Percentiles rank a stretch among this genome's conserved stretches.
Conservation (phyloP, 1,139 yeast species). For the Blastobotrys buckinghamii region DNA sequence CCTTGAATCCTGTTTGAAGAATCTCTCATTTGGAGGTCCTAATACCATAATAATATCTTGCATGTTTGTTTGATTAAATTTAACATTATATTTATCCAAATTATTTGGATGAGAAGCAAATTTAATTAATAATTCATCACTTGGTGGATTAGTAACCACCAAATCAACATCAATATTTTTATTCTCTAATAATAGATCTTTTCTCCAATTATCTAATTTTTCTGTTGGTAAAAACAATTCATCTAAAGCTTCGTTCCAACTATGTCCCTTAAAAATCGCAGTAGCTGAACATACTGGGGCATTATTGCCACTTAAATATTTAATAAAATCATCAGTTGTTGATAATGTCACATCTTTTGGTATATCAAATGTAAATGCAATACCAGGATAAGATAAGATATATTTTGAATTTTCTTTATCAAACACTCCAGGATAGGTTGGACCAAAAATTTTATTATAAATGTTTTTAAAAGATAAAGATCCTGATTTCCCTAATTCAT, state of each 20-base stretch:
- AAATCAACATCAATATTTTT: constrained; percentile 15
- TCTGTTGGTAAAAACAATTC: constrained; percentile 4
- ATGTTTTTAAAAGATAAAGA: constrained; percentile 24
- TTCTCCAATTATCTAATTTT: constrained; percentile 6
- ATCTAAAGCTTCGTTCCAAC: constrained; percentile 26
- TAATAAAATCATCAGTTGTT: constrained; percentile 15
- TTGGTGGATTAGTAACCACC: constrained; percentile 13
- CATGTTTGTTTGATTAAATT: constrained; percentile 23
- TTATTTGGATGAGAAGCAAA: constrained; percentile 20
- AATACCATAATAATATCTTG: constrained; percentile 29
- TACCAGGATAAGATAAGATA: constrained; percentile 31
- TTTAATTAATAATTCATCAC: constrained; percentile 12
- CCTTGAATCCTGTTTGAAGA: constrained; percentile 28
- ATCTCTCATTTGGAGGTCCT: constrained; percentile 32
- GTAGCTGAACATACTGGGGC: constrained; percentile 25
- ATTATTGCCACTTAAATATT: constrained; percentile 16
- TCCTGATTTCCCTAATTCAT: constrained; percentile 25
- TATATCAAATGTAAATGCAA: constrained; percentile 27
- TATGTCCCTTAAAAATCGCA: constrained; percentile 28
- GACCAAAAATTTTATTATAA: constrained; percentile 31
- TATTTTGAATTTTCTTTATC: constrained; percentile 17
- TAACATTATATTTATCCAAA: constrained; percentile 12
- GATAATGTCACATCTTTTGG: constrained; percentile 10
- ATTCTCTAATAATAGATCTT: neutral
- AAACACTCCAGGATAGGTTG: constrained; percentile 30